Conservation (phyloP, 352 stramenopile genomes). For the Pythium rhizo-oryzae region DNA sequence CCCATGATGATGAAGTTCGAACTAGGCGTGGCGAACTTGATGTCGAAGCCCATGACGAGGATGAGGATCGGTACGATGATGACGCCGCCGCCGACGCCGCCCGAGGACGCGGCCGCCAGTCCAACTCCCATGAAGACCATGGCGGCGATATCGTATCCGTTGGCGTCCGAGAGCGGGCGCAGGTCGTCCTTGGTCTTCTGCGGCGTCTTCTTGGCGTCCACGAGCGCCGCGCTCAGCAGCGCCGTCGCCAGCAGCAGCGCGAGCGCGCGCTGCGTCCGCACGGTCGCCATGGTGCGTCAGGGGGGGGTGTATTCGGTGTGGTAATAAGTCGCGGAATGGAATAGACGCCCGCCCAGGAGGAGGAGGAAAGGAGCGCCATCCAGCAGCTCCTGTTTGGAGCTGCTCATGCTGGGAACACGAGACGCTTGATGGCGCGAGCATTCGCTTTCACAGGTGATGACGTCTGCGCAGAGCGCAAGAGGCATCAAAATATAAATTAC, state of each 20-base stretch:
- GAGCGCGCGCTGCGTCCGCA: background rate
- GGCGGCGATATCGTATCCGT: slow-evolving; percentile 44
- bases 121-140: slow-evolving; percentile 56
- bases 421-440: background rate
- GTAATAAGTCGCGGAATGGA: background rate
- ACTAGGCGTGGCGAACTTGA: slow-evolving; percentile 63
- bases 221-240: slow-evolving; percentile 26
- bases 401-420: background rate
- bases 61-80: slow-evolving; percentile 65
- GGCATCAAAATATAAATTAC: background rate
- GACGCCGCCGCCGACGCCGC: slow-evolving; percentile 49
- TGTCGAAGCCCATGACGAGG: slow-evolving; percentile 68
- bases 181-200: no score
- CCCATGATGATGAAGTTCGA: slow-evolving; percentile 70
- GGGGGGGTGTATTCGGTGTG: no score
- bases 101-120: slow-evolving; percentile 47
- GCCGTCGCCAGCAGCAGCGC: background rate
- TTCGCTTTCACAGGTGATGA: background rate
- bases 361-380: background rate
- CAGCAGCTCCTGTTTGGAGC: background rate
- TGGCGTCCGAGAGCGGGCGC: slow-evolving; percentile 40
- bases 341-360: no score
- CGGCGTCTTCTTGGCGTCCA: no score
- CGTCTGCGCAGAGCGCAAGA: background rate
- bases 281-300: background rate